phyloP scores from a whole-genome alignment of 768 basidiomycete species.

The Hygrophoropsis aurantiaca region DNA sequence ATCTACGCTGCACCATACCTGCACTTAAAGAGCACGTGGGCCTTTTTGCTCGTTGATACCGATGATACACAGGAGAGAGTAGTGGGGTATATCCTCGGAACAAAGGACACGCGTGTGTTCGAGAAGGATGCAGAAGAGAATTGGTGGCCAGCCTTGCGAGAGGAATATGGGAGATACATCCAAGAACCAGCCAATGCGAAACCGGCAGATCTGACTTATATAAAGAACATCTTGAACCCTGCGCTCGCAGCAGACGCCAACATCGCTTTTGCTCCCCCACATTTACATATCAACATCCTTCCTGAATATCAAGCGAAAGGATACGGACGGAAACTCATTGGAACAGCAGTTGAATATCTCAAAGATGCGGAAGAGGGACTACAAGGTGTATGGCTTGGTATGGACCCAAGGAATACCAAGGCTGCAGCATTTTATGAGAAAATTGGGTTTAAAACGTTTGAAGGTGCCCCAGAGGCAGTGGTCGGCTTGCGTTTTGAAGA shows the following conservation, averaged over 20 bases:
- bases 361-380: slow-evolving; percentile 25
- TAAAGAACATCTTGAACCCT: slow-evolving; percentile 34
- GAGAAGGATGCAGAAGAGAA: slow-evolving; percentile 51
- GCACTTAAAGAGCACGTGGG: slow-evolving; percentile 65
- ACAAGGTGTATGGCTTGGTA: slow-evolving; percentile 64
- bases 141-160: slow-evolving; percentile 69
- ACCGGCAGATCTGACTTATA: slow-evolving; percentile 19
- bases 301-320: slow-evolving; percentile 65
- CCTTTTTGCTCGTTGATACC: slow-evolving; percentile 67
- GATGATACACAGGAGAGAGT: slow-evolving; percentile 40
- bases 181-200: slow-evolving; percentile 4
- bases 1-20: slow-evolving; percentile 78
- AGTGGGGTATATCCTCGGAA: slow-evolving; percentile 73
- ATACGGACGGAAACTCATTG: slow-evolving; percentile 68
- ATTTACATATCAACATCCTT: slow-evolving; percentile 75
- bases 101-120: slow-evolving; percentile 65
- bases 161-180: slow-evolving; percentile 44
- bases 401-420: slow-evolving; percentile 60
- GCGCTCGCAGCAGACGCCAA: slow-evolving; percentile 48
- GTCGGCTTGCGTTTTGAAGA: slow-evolving; percentile 56
- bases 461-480: slow-evolving; percentile 48
- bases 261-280: slow-evolving; percentile 66
- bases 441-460: slow-evolving; percentile 60
- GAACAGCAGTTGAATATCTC: slow-evolving; percentile 52
- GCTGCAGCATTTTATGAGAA: slow-evolving; percentile 63